Evolutionary conservation across 1,284 basidiomycete genomes (phyloP).

Genomic region (Cryptococcus neoformans): DNA sequence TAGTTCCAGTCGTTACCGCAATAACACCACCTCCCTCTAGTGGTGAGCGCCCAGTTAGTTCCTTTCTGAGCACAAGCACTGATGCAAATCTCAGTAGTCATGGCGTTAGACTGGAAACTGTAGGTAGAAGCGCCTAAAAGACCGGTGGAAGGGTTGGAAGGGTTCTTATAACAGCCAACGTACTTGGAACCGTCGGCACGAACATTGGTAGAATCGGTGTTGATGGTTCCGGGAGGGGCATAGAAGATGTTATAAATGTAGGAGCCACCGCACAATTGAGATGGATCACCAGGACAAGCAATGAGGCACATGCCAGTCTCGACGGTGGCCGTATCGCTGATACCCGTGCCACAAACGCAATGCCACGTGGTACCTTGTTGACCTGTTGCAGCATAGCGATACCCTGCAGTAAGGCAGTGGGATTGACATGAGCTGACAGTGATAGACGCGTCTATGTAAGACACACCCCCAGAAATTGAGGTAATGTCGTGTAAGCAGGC

Average conservation of each 20-base stretch:
- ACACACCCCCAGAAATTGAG: conserved; percentile 9
- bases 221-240: conserved; percentile 18
- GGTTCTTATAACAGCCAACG: conserved; percentile 25
- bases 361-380: conserved; percentile 10
- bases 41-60: conserved; percentile 17
- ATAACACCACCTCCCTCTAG: conserved; percentile 14
- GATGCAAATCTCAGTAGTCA: conserved; percentile 19
- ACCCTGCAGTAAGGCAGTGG: conserved; percentile 20
- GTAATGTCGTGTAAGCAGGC: conserved; percentile 24
- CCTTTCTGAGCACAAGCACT: conserved; percentile 12
- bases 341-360: conserved; percentile 24
- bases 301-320: conserved; percentile 26
- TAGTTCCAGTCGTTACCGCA: conserved; percentile 22
- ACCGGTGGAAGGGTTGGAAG: conserved; percentile 13
- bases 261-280: conserved; percentile 28
- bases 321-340: conserved; percentile 12
- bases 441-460: conserved; percentile 15
- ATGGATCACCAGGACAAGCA: conserved; percentile 34
- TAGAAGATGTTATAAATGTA: conserved; percentile 26
- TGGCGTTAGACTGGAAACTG: conserved; percentile 18
- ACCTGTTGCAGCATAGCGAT: conserved; percentile 19
- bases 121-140: conserved; percentile 13
- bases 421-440: conserved; percentile 19
- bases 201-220: neutral
- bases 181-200: conserved; percentile 12